Evolutionary conservation across 148 eudicot genomes (phyloP).

Genomic region (Linanthus parryae): DNA sequence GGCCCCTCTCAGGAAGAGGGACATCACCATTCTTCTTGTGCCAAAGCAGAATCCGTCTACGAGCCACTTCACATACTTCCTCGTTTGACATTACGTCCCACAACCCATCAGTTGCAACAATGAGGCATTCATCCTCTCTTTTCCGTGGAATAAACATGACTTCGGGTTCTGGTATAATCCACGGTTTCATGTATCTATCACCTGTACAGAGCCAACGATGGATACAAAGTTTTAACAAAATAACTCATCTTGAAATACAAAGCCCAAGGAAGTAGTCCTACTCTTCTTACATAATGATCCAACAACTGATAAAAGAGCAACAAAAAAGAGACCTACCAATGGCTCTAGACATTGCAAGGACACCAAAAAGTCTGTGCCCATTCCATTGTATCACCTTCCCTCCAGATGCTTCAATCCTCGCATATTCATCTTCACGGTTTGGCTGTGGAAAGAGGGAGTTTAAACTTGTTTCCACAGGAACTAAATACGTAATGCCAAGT

Average conservation of each 20-base stretch:
- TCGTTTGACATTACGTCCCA: constrained; percentile 63
- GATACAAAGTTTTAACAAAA: not conserved
- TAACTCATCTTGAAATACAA: not conserved
- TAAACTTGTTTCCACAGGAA: not conserved
- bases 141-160: constrained; percentile 47
- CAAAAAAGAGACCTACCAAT: constrained; percentile 38
- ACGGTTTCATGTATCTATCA: constrained; percentile 54
- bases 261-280: not conserved
- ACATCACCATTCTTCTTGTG: constrained; percentile 41
- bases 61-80: constrained; percentile 49
- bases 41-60: constrained; percentile 46
- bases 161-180: constrained; percentile 56
- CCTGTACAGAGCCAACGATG: constrained; percentile 23
- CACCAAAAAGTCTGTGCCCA: constrained; percentile 66
- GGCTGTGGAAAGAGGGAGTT: constrained; percentile 29
- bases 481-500: not conserved
- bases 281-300: not conserved
- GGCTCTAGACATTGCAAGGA: constrained; percentile 75
- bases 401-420: constrained; percentile 64
- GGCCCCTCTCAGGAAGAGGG: constrained; percentile 29
- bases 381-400: constrained; percentile 72
- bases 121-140: constrained; percentile 48
- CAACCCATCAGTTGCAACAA: constrained; percentile 53
- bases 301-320: not conserved
- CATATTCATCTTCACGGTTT: constrained; percentile 60